Base-by-base conservation (phyloP, 768 basidiomycete species). In the Cyclocybe aegerita region DNA sequence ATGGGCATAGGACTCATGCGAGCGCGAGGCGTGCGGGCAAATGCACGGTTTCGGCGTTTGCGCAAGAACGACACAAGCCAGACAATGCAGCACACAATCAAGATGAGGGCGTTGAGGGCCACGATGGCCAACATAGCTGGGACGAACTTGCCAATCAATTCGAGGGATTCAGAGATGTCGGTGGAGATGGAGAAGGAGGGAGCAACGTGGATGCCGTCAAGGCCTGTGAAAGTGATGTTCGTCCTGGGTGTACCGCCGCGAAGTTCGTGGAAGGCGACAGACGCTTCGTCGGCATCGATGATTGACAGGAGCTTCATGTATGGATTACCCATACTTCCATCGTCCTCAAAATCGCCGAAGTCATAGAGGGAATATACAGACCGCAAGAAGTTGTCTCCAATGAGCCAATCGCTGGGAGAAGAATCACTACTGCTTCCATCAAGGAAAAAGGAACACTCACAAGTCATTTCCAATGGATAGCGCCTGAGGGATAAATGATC, bases 301-400 rank as follows among this genome's bases (percentile, higher is more conserved):
- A 90, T 74, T 10, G 88, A 70, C 53, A 90, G 74, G 35, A 93
- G 68, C 66, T 85, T 85, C 70, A 93, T 78, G 64, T 88, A 90
- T 4, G 91, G 91, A 61, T 84, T 67, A 36, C 88, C 89, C 82
- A 84, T 84, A 11, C 76, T 66, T 34, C 82, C 84, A 4, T 76
- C 70, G 9, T 75, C 64, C 60, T 84, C 79, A 57, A 81, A 90
- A 68, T 93, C 88, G 16, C 90, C 90, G 62, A 87, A 93, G 66
- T 92, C 87, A 65, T 91, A 93, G 49, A 93, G 70, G 7, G 88
- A 79, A 66, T 93, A 93, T 35, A 92, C 70, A 11, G 88, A 88
- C 51, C 91, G 89, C 52, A 93, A 76, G 63, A 90, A 78, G 60
- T 89, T 92, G 67, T 88, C 90, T 15, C 91, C 91, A 46, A 92